Conservation (phyloP, 805 yeast species). For the Blastobotrys muscicola region DNA sequence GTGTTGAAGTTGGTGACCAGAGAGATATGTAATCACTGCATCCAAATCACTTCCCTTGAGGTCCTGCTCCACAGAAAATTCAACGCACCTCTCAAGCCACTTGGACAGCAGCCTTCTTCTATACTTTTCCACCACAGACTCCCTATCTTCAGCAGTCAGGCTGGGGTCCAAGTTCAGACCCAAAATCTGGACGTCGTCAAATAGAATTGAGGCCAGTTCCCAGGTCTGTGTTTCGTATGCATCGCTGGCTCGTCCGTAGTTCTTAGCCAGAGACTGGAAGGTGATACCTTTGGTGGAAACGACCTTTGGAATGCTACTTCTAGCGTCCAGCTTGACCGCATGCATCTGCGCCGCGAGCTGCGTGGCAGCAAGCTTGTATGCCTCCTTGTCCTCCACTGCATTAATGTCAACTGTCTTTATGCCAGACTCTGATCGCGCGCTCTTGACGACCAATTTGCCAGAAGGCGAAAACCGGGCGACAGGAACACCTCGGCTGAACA, state of each 20-base stretch:
- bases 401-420: not conserved
- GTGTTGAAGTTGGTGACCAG: conserved; percentile 43
- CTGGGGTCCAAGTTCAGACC: conserved; percentile 19
- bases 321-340: too few species aligned
- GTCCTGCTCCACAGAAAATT: conserved; percentile 28
- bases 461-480: conserved; percentile 10
- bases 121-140: conserved; percentile 18
- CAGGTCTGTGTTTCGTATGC: conserved; percentile 32
- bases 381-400: not conserved
- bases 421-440: not conserved
- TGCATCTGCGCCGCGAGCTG: too few species aligned
- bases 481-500: conserved; percentile 2
- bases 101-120: conserved; percentile 39
- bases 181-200: conserved; percentile 34
- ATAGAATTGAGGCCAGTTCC: conserved; percentile 54
- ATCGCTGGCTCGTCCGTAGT: not conserved
- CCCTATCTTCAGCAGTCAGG: conserved; percentile 15
- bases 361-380: not conserved
- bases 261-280: conserved; percentile 4
- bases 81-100: conserved; percentile 48
- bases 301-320: conserved; percentile 4
- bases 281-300: not conserved
- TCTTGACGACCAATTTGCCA: conserved; percentile 6
- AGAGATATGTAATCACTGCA: conserved; percentile 35
- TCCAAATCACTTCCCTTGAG: conserved; percentile 32